These are phyloP conservation scores for Termitomyces titanicus DNA, from an alignment of 768 basidiomycete genomes.

Conservation along the genomic window DNA sequence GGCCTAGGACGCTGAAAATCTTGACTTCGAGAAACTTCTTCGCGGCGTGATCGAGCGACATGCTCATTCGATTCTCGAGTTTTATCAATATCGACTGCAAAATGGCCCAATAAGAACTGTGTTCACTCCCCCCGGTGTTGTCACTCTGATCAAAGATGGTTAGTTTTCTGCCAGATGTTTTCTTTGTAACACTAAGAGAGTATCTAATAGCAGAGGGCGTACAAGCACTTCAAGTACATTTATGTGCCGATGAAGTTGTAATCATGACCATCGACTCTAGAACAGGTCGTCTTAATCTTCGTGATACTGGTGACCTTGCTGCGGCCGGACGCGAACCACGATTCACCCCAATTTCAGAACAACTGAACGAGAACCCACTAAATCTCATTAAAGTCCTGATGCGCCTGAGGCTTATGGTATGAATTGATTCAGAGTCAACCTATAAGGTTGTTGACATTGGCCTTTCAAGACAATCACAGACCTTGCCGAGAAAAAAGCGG, in stretches of 20 bases:
- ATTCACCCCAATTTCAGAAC: constrained; percentile 54
- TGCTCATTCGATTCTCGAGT: constrained; percentile 54
- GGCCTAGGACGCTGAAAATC: constrained; percentile 53
- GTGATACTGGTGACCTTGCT: constrained; percentile 79
- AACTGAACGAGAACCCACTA: constrained; percentile 67
- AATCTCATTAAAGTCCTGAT: constrained; percentile 55
- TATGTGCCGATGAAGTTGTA: constrained; percentile 76
- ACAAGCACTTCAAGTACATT: constrained; percentile 59
- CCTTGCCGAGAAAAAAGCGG: constrained; percentile 81
- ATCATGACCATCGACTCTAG: constrained; percentile 75
- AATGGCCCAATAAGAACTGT: constrained; percentile 46
- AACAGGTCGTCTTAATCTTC: constrained; percentile 73
- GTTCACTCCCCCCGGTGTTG: constrained; percentile 61
- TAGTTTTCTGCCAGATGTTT: constrained; percentile 6
- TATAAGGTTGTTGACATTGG: background rate
- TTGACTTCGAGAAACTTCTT: constrained; percentile 75
- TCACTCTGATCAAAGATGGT: constrained; percentile 57
- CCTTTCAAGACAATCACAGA: constrained; percentile 73
- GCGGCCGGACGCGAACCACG: constrained; percentile 69
- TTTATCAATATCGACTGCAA: constrained; percentile 54
- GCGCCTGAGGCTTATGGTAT: constrained; percentile 58
- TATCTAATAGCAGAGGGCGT: constrained; percentile 37
- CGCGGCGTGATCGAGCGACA: constrained; percentile 63
- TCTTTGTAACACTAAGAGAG: background rate
- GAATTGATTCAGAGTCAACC: constrained; percentile 16